Percentiles rank a stretch among this genome's conserved stretches.
Evolutionary conservation across 257 asterid species (phyloP).

Genomic region (Eucommia ulmoides): DNA sequence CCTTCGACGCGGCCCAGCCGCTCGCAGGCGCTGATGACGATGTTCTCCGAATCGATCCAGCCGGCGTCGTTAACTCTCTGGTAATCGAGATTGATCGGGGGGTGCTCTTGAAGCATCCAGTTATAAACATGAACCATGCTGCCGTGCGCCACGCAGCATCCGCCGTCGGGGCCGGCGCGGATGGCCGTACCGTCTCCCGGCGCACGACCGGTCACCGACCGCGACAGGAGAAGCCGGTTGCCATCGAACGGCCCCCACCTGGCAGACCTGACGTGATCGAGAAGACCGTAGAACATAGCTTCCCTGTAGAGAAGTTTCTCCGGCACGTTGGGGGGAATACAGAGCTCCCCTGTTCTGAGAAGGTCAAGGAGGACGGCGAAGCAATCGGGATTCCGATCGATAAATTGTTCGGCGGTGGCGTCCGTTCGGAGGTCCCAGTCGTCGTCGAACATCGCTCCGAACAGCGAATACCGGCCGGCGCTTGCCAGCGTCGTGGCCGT

Average conservation of each 20-base stretch:
- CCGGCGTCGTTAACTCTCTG: constrained; percentile 78
- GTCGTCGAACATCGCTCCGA: constrained; percentile 81
- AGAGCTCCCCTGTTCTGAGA: constrained; percentile 80
- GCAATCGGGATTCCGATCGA: constrained; percentile 84
- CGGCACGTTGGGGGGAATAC: constrained; percentile 49
- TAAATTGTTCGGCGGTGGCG: constrained; percentile 48
- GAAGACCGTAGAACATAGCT: constrained; percentile 62
- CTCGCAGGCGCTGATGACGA: constrained; percentile 77
- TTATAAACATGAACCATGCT: constrained; percentile 89
- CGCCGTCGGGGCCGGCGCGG: constrained; percentile 85
- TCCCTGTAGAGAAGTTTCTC: constrained; percentile 58
- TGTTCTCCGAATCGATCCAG: constrained; percentile 55
- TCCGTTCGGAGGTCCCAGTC: constrained; percentile 56
- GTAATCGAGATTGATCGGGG: constrained; percentile 69
- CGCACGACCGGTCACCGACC: constrained; percentile 50
- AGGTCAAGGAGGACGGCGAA: constrained; percentile 77
- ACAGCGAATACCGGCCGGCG: constrained; percentile 77
- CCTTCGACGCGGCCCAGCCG: constrained; percentile 74
- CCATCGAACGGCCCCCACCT: constrained; percentile 88
- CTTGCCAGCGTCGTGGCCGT: constrained; percentile 81
- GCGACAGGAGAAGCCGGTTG: constrained; percentile 40
- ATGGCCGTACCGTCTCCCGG: constrained; percentile 92
- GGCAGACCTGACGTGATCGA: constrained; percentile 68
- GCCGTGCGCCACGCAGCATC: constrained; percentile 92
- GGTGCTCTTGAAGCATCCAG: constrained; percentile 84